phyloP scores from a whole-genome alignment of 2,329 filamentous ascomycete species.

The Trichoderma atrobrunneum region DNA sequence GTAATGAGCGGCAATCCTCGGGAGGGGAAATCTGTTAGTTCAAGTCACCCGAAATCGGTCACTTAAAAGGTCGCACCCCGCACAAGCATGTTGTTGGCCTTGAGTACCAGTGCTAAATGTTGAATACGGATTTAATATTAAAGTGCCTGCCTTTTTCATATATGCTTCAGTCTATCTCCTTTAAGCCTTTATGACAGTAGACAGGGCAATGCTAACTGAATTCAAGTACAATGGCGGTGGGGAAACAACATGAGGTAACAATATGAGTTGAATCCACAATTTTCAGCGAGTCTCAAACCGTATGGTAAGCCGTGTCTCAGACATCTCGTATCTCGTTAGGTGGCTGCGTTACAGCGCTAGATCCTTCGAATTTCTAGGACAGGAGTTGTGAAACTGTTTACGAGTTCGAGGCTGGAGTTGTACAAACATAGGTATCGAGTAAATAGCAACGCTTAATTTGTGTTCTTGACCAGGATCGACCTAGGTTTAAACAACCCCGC shows the following conservation, averaged over 20 bases:
- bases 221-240: background rate
- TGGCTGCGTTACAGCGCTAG: background rate
- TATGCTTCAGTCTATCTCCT: background rate
- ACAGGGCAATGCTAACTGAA: background rate
- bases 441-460: background rate
- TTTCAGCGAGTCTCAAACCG: background rate
- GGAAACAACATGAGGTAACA: background rate
- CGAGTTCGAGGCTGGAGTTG: background rate
- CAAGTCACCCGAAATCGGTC: background rate
- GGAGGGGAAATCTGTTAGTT: background rate
- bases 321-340: background rate
- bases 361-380: background rate
- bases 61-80: background rate
- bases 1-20: background rate
- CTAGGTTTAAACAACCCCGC: background rate
- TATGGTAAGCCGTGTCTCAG: background rate
- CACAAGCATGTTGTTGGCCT: background rate
- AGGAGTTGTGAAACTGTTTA: background rate
- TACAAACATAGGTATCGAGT: background rate
- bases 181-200: background rate
- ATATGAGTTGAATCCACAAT: background rate
- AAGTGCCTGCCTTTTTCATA: rapidly evolving
- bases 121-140: background rate
- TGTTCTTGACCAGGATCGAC: background rate
- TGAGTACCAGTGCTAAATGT: background rate